Evolutionary conservation across 768 basidiomycete genomes (phyloP).

Genomic region (Suillus discolor): DNA sequence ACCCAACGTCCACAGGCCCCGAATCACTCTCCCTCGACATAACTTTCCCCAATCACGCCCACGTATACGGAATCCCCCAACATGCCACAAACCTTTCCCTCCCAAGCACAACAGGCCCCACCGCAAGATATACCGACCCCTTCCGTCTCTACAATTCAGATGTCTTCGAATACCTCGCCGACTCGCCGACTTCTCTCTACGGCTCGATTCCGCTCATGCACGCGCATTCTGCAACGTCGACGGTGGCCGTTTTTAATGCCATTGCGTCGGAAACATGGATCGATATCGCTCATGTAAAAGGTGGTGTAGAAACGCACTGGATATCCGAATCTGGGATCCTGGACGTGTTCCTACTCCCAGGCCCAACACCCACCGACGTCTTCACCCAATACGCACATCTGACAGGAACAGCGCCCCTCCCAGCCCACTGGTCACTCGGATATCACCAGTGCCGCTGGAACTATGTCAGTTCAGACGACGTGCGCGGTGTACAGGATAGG

Average conservation of each 20-base stretch:
- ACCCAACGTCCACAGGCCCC: slow-evolving; percentile 64
- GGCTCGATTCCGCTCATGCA: slow-evolving; percentile 93
- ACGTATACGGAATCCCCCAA: slow-evolving; percentile 96
- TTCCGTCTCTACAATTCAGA: slow-evolving; percentile 95
- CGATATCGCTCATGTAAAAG: slow-evolving; percentile 70
- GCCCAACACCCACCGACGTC: slow-evolving; percentile 79
- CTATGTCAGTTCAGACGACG: slow-evolving; percentile 88
- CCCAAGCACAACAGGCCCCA: slow-evolving; percentile 83
- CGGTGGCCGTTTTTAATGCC: slow-evolving; percentile 88
- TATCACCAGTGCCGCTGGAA: slow-evolving; percentile 99
- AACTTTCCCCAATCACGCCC: slow-evolving; percentile 87
- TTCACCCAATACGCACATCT: slow-evolving; percentile 85
- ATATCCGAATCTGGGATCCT: slow-evolving; percentile 96
- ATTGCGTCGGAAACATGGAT: slow-evolving; percentile 94
- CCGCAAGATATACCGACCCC: slow-evolving; percentile 80
- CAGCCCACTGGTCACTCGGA: slow-evolving; percentile 87
- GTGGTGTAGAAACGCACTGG: slow-evolving; percentile 84
- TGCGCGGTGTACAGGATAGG: slow-evolving; percentile 78
- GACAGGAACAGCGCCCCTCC: slow-evolving; percentile 87
- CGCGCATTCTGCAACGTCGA: slow-evolving; percentile 84
- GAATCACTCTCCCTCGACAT: slow-evolving; percentile 94
- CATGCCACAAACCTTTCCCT: slow-evolving; percentile 90
- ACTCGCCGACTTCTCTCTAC: slow-evolving; percentile 80
- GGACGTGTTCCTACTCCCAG: slow-evolving; percentile 92
- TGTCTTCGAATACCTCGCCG: slow-evolving; percentile 93